These are phyloP conservation scores for Solanum aculeatissimum DNA, from an alignment of 305 asterid genomes.

Conservation along the genomic window DNA sequence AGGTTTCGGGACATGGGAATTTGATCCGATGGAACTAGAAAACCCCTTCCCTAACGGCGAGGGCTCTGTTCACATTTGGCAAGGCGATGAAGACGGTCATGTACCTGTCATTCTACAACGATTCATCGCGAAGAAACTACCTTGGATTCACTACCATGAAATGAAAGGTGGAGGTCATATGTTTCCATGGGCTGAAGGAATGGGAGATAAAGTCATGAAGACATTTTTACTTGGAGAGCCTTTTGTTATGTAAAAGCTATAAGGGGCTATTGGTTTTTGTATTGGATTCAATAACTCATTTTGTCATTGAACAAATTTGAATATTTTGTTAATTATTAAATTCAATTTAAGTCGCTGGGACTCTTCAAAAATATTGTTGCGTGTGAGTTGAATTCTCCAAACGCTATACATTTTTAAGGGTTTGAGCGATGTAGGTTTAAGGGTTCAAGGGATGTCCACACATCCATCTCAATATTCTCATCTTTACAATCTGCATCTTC, in stretches of 20 bases:
- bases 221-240: constrained; percentile 20
- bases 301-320: background rate
- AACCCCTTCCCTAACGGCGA: constrained; percentile 36
- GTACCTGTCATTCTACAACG: constrained; percentile 49
- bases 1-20: constrained; percentile 74
- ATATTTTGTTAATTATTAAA: background rate
- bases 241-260: background rate
- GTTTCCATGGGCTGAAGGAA: constrained; percentile 44
- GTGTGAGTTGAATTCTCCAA: background rate
- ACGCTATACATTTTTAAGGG: background rate
- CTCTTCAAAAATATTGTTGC: background rate
- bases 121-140: constrained; percentile 40
- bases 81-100: constrained; percentile 54
- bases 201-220: constrained; percentile 37
- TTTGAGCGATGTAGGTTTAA: background rate
- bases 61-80: constrained; percentile 46
- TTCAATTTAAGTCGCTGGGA: background rate
- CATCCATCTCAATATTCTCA: too few relatives aligned
- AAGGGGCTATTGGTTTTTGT: background rate
- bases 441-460: too few relatives aligned
- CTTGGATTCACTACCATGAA: constrained; percentile 74
- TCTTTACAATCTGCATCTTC: too few relatives aligned
- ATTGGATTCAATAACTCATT: background rate
- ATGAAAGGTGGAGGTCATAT: constrained; percentile 61
- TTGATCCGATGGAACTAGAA: constrained; percentile 52